Conservation (phyloP, 257 asterid genomes). For the Ballota nigra region DNA sequence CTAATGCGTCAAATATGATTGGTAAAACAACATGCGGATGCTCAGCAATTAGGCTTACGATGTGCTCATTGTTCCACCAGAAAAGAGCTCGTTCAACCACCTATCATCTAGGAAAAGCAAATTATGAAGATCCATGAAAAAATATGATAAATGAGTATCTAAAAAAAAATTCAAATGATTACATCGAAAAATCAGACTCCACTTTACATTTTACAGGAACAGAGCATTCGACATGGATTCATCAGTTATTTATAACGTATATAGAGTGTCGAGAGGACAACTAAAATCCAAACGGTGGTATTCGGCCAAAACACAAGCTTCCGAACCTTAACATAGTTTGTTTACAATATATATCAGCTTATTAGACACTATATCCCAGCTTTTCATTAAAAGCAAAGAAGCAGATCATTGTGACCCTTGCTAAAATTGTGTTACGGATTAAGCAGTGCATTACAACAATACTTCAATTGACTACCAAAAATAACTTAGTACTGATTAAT, state of each 20-base stretch:
- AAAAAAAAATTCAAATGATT: neutral
- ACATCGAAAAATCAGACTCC: neutral
- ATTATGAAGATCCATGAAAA: neutral
- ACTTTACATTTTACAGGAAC: neutral
- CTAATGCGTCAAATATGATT: conserved; percentile 70
- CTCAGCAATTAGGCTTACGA: conserved; percentile 73
- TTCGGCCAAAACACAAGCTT: neutral
- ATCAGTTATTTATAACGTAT: neutral
- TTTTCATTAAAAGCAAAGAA: neutral
- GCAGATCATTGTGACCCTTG: neutral
- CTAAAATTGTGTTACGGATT: neutral
- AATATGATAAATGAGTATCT: neutral
- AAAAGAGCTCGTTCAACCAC: conserved; percentile 93
- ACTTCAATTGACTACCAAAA: neutral
- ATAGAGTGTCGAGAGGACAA: neutral
- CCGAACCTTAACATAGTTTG: neutral
- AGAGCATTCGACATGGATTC: neutral
- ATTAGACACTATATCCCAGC: neutral
- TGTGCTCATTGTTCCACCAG: conserved; percentile 94
- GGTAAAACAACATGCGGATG: conserved; percentile 67
- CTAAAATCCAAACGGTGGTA: neutral
- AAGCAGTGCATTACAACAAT: neutral
- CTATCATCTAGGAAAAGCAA: conserved; percentile 37
- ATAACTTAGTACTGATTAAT: neutral
- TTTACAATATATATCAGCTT: neutral